Evolutionary conservation across 371 early-diverging fungal genomes (phyloP).

Genomic region (Apophysomyces ossiformis): DNA sequence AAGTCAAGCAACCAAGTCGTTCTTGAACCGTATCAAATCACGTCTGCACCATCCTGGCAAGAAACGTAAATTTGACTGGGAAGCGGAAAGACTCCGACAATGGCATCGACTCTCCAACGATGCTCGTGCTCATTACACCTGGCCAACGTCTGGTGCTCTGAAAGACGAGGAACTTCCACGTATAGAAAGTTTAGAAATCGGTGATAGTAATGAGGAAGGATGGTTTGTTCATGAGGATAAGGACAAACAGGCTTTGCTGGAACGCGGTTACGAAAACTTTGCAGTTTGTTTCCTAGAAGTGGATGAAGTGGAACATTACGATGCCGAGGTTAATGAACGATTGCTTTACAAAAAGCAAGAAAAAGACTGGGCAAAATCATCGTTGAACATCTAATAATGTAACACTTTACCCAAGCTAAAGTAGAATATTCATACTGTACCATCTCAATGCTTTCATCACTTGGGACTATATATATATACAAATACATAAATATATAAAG

Average conservation of each 20-base stretch:
- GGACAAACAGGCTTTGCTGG: slow-evolving; percentile 27
- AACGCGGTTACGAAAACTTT: slow-evolving; percentile 45
- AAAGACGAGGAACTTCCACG: slow-evolving; percentile 15
- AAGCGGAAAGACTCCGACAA: slow-evolving; percentile 40
- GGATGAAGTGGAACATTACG: slow-evolving; percentile 30
- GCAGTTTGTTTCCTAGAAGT: slow-evolving; percentile 38
- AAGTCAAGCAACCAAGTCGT: slow-evolving; percentile 24
- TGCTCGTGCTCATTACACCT: slow-evolving; percentile 23
- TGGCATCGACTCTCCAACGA: slow-evolving; percentile 26
- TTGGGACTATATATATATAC: too few species aligned
- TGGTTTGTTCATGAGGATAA: slow-evolving; percentile 29
- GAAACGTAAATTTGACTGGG: slow-evolving; percentile 33
- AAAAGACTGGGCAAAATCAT: slow-evolving; percentile 7
- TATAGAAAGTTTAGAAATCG: slow-evolving; percentile 15
- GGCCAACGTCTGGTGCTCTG: slow-evolving; percentile 25
- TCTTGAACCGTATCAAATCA: slow-evolving; percentile 22
- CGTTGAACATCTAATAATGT: neutral
- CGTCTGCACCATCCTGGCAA: slow-evolving; percentile 13
- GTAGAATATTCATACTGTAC: too few species aligned
- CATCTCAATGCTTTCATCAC: too few species aligned
- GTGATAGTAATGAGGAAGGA: slow-evolving; percentile 21
- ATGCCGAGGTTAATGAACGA: slow-evolving; percentile 13
- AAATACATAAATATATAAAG: too few species aligned
- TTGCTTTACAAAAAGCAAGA: slow-evolving; percentile 22
- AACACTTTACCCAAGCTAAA: too few species aligned